Base-by-base conservation (phyloP, 257 asterid species). In the Primulina tabacum region DNA sequence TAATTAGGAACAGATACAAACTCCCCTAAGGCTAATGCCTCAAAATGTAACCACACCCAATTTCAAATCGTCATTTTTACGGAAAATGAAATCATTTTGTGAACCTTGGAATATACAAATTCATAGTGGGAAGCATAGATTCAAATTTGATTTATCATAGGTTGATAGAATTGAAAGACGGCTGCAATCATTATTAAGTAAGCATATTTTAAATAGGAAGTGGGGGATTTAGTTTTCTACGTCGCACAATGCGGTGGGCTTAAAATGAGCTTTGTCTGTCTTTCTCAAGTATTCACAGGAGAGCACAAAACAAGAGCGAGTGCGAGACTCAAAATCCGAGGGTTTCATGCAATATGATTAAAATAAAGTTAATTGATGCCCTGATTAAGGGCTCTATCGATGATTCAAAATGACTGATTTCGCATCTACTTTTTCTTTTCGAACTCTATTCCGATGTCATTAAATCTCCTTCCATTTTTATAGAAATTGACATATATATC, bases 131-230 rank as follows among this genome's bases (percentile, higher is more conserved):
- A 47, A 17, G 11, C 17, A 43, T 8, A 43, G 53, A 43, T 11
- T 43, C 6, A 12, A 43, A 43, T 43, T 43, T 43, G 50, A 38
- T 38, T 2, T 9, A 9, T 38, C 50, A 38, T 9, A 38, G 28
- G 38, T 53, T 38, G 29, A 59, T 10, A 50, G 24, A 70, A 57
- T 58, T 57, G 12, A 28, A 20, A 68, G 57, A 35, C 33, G 55
- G 29, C n/a, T n/a, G n/a, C 64, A 53, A 60, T 43, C 53, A 57
- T 73, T 17, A 69, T 77, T 33, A 57, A 0, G 8, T 7, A 34
- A 62, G 72, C 65, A 4, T 38, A 35, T 12, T 30, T 55, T 32
- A 66, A 56, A 7, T 12, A 3, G 12, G 53, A 43, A 12, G 53
- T 43, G 6, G 53, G 17, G 6, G n/a, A 12, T 43, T 12, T n/a